Evolutionary conservation across 176 grass and related monocot genomes (phyloP).

Genomic region (Ensete ventricosum): DNA sequence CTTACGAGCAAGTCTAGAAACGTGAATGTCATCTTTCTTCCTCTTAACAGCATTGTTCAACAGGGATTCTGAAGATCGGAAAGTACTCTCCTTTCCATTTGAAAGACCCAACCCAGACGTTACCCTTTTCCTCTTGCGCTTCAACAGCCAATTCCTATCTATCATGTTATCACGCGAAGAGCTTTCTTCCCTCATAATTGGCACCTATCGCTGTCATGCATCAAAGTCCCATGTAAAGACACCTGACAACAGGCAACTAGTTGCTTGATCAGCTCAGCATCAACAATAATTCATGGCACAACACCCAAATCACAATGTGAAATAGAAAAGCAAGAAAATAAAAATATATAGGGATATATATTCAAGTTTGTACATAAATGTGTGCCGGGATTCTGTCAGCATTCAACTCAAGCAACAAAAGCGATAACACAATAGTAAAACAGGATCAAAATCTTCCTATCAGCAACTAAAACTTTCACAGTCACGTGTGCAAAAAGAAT

Average conservation of each 20-base stretch:
- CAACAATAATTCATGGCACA: background rate
- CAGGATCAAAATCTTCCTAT: no score
- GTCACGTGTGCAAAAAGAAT: no score
- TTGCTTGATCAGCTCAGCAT: background rate
- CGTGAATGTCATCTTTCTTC: conserved; percentile 46
- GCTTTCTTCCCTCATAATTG: conserved; percentile 67
- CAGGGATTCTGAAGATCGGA: conserved; percentile 36
- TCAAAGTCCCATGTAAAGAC: background rate
- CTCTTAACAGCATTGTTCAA: conserved; percentile 40
- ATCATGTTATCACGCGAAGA: conserved; percentile 56
- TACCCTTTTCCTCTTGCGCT: conserved; percentile 78
- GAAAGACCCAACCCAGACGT: conserved; percentile 47
- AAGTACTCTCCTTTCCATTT: conserved; percentile 46
- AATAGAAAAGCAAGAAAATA: background rate
- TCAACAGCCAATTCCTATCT: conserved; percentile 59
- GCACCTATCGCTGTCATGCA: conserved; percentile 3
- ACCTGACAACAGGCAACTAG: background rate
- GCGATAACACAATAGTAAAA: no score
- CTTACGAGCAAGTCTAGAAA: conserved; percentile 41
- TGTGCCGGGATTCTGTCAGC: no score
- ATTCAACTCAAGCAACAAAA: no score
- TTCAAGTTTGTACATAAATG: no score
- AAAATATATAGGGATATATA: no score
- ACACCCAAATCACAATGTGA: background rate
- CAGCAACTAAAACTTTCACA: no score